phyloP scores from a whole-genome alignment of 768 basidiomycete genomes.

The Suillus sp. region DNA sequence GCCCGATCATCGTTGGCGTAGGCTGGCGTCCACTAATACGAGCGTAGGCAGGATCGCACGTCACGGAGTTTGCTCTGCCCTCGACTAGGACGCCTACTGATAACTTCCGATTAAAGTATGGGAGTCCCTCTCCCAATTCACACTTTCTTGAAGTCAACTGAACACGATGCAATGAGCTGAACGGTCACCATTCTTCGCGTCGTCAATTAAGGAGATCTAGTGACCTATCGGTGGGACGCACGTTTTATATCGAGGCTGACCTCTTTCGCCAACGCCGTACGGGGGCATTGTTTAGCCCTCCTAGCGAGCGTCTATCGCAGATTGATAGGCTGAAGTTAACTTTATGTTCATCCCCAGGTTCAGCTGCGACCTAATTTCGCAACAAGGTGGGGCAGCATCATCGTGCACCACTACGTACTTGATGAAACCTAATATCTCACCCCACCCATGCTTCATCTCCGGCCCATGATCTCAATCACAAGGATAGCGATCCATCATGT shows the following conservation, averaged over 20 bases:
- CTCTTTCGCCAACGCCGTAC: neutral
- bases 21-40: neutral
- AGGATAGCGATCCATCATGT: neutral
- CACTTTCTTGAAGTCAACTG: neutral
- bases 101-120: neutral
- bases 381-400: conserved; percentile 3
- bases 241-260: neutral
- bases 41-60: neutral
- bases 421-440: neutral
- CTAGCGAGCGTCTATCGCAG: neutral
- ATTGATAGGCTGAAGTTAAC: neutral
- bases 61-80: neutral
- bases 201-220: neutral
- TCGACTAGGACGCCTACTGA: neutral
- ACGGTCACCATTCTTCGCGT: neutral
- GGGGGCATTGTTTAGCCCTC: neutral
- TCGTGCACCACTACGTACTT: neutral
- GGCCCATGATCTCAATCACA: neutral
- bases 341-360: neutral
- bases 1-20: neutral
- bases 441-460: conserved; percentile 6
- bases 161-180: neutral
- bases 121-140: neutral
- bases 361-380: neutral
- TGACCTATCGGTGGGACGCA: neutral